phyloP scores from a whole-genome alignment of 2,329 filamentous ascomycete species.

The Botrytis tulipae region DNA sequence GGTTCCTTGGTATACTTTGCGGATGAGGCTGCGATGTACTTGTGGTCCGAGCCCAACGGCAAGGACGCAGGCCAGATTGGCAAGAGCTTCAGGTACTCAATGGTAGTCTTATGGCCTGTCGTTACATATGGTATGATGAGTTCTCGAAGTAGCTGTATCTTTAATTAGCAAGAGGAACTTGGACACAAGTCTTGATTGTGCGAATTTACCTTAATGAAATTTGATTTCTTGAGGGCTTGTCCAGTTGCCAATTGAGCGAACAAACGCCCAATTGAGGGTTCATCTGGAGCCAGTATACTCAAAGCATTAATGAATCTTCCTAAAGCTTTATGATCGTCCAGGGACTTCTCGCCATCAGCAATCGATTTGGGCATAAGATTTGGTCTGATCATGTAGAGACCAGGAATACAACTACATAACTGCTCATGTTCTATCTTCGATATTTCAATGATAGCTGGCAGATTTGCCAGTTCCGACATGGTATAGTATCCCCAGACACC shows the following conservation, averaged over 20 bases:
- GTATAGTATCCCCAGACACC: slow-evolving; percentile 18
- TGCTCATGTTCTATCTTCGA: slow-evolving; percentile 8
- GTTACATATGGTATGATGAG: slow-evolving; percentile 21
- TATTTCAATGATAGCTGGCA: slow-evolving; percentile 28
- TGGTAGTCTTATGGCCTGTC: not conserved
- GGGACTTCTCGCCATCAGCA: slow-evolving; percentile 10
- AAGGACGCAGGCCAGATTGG: slow-evolving; percentile 26
- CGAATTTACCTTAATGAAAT: not conserved
- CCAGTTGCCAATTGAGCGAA: not conserved
- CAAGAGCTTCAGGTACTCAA: slow-evolving; percentile 8
- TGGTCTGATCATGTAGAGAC: slow-evolving; percentile 24
- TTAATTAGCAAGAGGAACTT: not conserved
- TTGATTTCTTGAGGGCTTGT: not conserved
- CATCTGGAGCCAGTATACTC: slow-evolving; percentile 11
- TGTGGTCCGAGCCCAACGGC: not conserved
- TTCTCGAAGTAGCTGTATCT: slow-evolving; percentile 22
- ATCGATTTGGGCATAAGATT: slow-evolving; percentile 26
- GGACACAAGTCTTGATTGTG: not conserved
- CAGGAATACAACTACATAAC: slow-evolving; percentile 25
- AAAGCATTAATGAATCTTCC: slow-evolving; percentile 26
- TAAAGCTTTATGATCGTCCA: slow-evolving; percentile 21
- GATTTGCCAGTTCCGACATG: slow-evolving; percentile 14
- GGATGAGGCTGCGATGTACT: slow-evolving; percentile 21
- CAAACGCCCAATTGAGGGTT: slow-evolving; percentile 18
- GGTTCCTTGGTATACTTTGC: slow-evolving; percentile 25